phyloP scores from a whole-genome alignment of 2,329 filamentous ascomycete species.

The Didymella arachidicola region DNA sequence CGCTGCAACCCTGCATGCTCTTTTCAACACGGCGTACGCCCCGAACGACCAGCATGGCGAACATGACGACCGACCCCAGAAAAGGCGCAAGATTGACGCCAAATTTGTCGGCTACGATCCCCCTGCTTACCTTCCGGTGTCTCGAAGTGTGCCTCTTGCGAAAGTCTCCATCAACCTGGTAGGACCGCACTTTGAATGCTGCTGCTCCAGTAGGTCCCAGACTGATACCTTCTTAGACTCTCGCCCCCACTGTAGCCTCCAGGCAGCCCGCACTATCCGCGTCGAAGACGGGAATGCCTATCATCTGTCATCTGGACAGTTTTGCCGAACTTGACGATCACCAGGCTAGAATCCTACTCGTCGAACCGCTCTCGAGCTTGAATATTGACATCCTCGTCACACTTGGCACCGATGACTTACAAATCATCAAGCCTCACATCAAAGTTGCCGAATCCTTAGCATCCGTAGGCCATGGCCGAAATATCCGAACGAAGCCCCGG shows the following conservation, averaged over 20 bases:
- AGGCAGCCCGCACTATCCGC: neutral
- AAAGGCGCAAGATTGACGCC: slow-evolving; percentile 39
- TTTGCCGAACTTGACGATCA: slow-evolving; percentile 25
- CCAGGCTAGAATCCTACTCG: slow-evolving; percentile 31
- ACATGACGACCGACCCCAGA: slow-evolving; percentile 31
- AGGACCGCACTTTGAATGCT: neutral
- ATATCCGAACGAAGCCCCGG: slow-evolving; percentile 24
- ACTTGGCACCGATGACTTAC: slow-evolving; percentile 22
- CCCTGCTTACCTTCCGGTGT: slow-evolving; percentile 20
- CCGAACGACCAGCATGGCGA: slow-evolving; percentile 1
- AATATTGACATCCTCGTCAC: slow-evolving; percentile 34
- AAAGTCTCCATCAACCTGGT: slow-evolving; percentile 37
- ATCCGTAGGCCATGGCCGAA: slow-evolving; percentile 29
- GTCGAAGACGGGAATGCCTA: slow-evolving; percentile 3
- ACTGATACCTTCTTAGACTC: slow-evolving; percentile 1
- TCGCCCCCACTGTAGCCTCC: slow-evolving; percentile 1
- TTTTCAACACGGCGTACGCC: slow-evolving; percentile 27
- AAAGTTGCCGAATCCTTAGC: slow-evolving; percentile 31
- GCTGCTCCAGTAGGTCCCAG: neutral
- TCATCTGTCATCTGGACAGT: slow-evolving; percentile 33
- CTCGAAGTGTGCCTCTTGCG: slow-evolving; percentile 42
- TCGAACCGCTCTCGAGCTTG: slow-evolving; percentile 24
- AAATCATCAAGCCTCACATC: slow-evolving; percentile 25
- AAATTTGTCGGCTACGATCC: slow-evolving; percentile 7
- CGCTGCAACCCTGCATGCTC: slow-evolving; percentile 22